Percentiles rank a stretch among this genome's conserved stretches.
These are phyloP conservation scores for Gloeopeniophorella convolvens DNA, from an alignment of 768 basidiomycete genomes.

Conservation along the genomic window DNA sequence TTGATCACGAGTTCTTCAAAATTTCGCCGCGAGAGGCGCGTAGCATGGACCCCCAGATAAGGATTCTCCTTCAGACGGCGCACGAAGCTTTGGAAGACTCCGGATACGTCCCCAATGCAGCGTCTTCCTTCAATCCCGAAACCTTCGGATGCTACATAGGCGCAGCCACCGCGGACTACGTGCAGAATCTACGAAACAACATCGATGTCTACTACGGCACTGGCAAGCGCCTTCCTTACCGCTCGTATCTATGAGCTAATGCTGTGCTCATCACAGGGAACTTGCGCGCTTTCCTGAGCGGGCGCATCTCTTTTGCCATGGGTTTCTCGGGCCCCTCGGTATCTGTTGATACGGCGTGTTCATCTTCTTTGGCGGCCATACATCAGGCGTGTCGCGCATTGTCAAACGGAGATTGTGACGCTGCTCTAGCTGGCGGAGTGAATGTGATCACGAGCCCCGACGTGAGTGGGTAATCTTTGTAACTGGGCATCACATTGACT, in stretches of 20 bases:
- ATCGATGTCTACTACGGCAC: conserved; percentile 70
- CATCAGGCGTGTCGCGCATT: conserved; percentile 66
- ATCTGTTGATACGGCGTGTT: conserved; percentile 71
- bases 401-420: conserved; percentile 54
- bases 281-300: conserved; percentile 58
- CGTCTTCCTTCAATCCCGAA: conserved; percentile 43
- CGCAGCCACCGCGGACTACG: conserved; percentile 64
- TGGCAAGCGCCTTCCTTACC: conserved; percentile 36
- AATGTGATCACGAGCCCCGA: conserved; percentile 67
- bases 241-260: not conserved
- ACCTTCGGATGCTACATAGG: conserved; percentile 63
- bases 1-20: conserved; percentile 68
- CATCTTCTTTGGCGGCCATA: conserved; percentile 60
- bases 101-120: conserved; percentile 59
- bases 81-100: conserved; percentile 65
- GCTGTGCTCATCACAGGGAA: conserved; percentile 43
- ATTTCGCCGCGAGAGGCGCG: conserved; percentile 69
- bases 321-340: conserved; percentile 63
- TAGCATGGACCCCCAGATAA: conserved; percentile 73
- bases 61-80: conserved; percentile 58
- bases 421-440: conserved; percentile 70
- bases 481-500: conserved; percentile 5
- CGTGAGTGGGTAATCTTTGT: conserved; percentile 33
- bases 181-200: conserved; percentile 53
- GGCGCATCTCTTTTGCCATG: conserved; percentile 65